These are phyloP conservation scores for Aspergillus sclerotioniger DNA, from an alignment of 495 filamentous ascomycete species.

Conservation along the genomic window DNA sequence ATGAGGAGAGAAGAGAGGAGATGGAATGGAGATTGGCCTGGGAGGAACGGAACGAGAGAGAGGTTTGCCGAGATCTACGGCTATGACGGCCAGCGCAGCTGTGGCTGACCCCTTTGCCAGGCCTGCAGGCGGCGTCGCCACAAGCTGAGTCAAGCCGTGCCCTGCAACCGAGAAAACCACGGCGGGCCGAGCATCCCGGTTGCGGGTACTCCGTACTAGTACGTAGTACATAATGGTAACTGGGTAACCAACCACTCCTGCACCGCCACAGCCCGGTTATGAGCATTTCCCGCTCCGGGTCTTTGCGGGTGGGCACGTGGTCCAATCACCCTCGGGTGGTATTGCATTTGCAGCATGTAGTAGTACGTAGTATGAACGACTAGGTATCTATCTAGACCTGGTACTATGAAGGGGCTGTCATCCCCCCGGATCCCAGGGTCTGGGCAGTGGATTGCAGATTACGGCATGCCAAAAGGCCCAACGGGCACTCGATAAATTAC, in stretches of 20 bases:
- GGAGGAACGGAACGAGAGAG: conserved; percentile 16
- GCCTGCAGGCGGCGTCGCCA: conserved; percentile 1
- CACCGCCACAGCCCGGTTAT: conserved; percentile 27
- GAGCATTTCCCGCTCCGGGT: conserved; percentile 27
- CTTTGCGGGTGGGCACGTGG: conserved; percentile 22
- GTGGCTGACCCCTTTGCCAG: conserved; percentile 12
- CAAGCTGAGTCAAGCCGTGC: conserved; percentile 5
- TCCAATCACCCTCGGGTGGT: not conserved
- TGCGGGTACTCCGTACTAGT: not conserved
- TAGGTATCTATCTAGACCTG: too few relatives aligned
- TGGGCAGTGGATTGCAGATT: too few relatives aligned
- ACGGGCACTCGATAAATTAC: too few relatives aligned
- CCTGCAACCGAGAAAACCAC: not conserved
- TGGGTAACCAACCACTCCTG: not conserved
- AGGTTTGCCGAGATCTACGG: conserved; percentile 24
- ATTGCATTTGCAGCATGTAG: not conserved
- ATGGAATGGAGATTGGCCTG: conserved; percentile 8
- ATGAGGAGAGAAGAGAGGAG: conserved; percentile 5
- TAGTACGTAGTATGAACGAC: too few relatives aligned
- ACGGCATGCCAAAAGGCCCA: too few relatives aligned
- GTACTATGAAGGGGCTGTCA: not conserved
- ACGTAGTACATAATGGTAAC: too few relatives aligned
- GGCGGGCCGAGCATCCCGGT: conserved; percentile 18
- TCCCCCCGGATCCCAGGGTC: too few relatives aligned
- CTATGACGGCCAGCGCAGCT: conserved; percentile 22